phyloP scores from a whole-genome alignment of 2,329 filamentous ascomycete genomes.

The Monosporascus ibericus region DNA sequence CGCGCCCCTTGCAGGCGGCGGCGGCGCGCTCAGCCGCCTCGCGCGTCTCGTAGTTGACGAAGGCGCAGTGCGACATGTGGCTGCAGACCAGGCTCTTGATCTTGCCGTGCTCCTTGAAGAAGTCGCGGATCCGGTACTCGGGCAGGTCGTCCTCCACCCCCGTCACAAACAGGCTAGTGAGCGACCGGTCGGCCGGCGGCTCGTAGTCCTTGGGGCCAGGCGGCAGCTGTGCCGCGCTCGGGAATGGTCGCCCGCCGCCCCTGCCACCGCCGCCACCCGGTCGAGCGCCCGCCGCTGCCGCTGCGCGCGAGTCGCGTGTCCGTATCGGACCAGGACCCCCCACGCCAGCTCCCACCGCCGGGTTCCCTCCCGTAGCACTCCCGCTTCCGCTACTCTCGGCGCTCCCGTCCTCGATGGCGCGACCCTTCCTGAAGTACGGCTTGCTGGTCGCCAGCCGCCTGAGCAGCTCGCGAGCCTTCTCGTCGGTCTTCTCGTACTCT shows the following conservation, averaged over 20 bases:
- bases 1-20: constrained; percentile 76
- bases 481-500: constrained; percentile 93
- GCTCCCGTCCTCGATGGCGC: constrained; percentile 58
- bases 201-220: constrained; percentile 79
- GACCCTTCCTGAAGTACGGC: constrained; percentile 88
- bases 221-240: constrained; percentile 66
- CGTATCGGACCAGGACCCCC: constrained; percentile 72
- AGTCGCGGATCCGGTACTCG: constrained; percentile 83
- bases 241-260: constrained; percentile 54
- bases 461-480: constrained; percentile 87
- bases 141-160: constrained; percentile 94
- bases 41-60: constrained; percentile 86
- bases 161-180: constrained; percentile 91
- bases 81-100: constrained; percentile 92
- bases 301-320: constrained; percentile 59
- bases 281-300: constrained; percentile 42
- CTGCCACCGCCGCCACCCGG: constrained; percentile 34
- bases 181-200: constrained; percentile 75
- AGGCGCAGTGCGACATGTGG: constrained; percentile 94
- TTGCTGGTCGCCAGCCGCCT: constrained; percentile 83
- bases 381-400: constrained; percentile 31
- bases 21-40: constrained; percentile 83
- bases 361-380: constrained; percentile 37
- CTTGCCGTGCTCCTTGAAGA: constrained; percentile 84
- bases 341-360: constrained; percentile 47